phyloP scores from a whole-genome alignment of 352 stramenopile genomes.

The Phytophthora tubulina region DNA sequence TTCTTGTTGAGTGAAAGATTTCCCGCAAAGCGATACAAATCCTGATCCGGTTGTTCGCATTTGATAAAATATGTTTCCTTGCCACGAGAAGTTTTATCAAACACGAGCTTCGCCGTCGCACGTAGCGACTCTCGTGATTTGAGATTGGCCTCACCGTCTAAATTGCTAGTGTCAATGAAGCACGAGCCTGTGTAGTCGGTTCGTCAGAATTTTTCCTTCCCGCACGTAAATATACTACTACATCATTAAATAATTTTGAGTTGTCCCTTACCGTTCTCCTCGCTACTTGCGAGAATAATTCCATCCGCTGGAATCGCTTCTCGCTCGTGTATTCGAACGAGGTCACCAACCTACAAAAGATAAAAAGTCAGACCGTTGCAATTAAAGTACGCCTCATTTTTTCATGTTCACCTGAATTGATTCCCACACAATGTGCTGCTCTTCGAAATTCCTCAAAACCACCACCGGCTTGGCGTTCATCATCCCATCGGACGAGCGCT shows the following conservation, averaged over 20 bases:
- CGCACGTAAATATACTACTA: neutral
- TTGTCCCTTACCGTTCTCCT: slow-evolving; percentile 67
- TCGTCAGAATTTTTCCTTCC: neutral
- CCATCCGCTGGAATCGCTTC: slow-evolving; percentile 93
- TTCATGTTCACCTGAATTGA: slow-evolving; percentile 64
- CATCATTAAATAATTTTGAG: neutral
- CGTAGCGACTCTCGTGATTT: slow-evolving; percentile 69
- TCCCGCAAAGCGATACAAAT: slow-evolving; percentile 82
- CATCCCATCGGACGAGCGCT: slow-evolving; percentile 59
- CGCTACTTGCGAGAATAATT: slow-evolving; percentile 87
- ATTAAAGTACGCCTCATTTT: neutral
- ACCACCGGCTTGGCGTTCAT: slow-evolving; percentile 69
- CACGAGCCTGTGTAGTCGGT: slow-evolving; percentile 52
- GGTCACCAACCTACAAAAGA: slow-evolving; percentile 74
- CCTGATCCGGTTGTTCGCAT: slow-evolving; percentile 80
- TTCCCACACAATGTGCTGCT: slow-evolving; percentile 71
- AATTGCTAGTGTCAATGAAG: slow-evolving; percentile 87
- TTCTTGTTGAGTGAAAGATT: slow-evolving; percentile 72
- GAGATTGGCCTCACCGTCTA: slow-evolving; percentile 85
- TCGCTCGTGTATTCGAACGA: slow-evolving; percentile 86
- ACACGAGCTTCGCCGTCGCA: slow-evolving; percentile 49
- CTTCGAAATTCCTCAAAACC: slow-evolving; percentile 72
- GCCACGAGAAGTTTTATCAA: slow-evolving; percentile 43
- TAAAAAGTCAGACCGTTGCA: neutral
- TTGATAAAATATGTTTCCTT: slow-evolving; percentile 72